A percentile compares a stretch with the other conserved stretches of the same genome.
Conservation (phyloP, 2,329 filamentous ascomycete genomes). For the Paracoccidioides lutzii region DNA sequence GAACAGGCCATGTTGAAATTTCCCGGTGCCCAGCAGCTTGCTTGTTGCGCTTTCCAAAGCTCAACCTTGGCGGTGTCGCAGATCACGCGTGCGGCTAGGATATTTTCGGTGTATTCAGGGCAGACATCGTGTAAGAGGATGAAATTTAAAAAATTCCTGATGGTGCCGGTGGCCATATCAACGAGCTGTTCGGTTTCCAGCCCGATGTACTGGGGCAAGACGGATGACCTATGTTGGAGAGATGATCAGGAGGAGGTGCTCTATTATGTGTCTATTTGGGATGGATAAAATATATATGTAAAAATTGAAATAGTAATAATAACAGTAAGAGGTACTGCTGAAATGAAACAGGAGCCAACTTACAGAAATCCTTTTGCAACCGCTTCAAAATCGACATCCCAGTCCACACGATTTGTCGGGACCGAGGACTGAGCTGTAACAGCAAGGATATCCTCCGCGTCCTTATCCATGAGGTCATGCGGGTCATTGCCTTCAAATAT, state of each 20-base stretch:
- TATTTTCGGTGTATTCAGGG: slow-evolving; percentile 58
- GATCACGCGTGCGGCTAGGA: slow-evolving; percentile 51
- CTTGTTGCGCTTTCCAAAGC: slow-evolving; percentile 45
- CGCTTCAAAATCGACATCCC: slow-evolving; percentile 68
- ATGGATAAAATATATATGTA: background rate
- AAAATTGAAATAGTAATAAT: background rate
- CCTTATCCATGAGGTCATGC: slow-evolving; percentile 49
- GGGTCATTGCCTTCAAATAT: slow-evolving; percentile 52
- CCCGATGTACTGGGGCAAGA: slow-evolving; percentile 44
- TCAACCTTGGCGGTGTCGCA: slow-evolving; percentile 57
- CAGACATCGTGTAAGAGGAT: slow-evolving; percentile 74
- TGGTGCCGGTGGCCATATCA: slow-evolving; percentile 49
- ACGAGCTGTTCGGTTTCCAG: slow-evolving; percentile 43
- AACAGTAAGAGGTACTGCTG: background rate
- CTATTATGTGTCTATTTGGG: too few relatives aligned
- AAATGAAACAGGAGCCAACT: slow-evolving; percentile 20
- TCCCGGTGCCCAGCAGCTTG: slow-evolving; percentile 51
- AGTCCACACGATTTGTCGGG: slow-evolving; percentile 46
- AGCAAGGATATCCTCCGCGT: slow-evolving; percentile 50
- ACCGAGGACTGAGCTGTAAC: slow-evolving; percentile 42
- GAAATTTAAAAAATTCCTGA: slow-evolving; percentile 83
- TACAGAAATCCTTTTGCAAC: slow-evolving; percentile 70
- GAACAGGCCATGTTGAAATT: slow-evolving; percentile 67
- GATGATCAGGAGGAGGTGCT: background rate
- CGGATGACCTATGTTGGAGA: slow-evolving; percentile 35